phyloP scores from a whole-genome alignment of 768 basidiomycete genomes.

The Suillus lakei region DNA sequence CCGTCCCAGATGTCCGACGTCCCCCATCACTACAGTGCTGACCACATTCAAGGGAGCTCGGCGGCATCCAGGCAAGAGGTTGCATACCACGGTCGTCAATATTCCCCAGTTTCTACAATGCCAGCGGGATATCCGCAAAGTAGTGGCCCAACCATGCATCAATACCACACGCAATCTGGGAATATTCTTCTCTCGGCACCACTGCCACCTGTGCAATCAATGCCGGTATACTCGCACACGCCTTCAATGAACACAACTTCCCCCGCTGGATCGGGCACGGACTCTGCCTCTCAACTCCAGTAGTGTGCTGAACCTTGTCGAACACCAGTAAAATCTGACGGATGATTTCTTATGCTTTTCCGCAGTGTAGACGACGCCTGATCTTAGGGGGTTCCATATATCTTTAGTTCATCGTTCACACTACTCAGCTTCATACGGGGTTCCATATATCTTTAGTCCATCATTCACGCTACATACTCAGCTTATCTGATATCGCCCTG shows the following conservation, averaged over 20 bases:
- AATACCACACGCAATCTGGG: constrained; percentile 34
- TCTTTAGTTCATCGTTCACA: neutral
- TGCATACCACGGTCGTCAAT: constrained; percentile 24
- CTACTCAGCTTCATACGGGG: neutral
- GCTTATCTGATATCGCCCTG: neutral
- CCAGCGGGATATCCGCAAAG: constrained; percentile 30
- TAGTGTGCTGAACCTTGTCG: constrained; percentile 21
- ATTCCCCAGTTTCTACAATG: constrained; percentile 33
- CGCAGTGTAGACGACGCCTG: neutral
- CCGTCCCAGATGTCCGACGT: constrained; percentile 34
- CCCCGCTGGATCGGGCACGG: constrained; percentile 30
- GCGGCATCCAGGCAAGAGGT: constrained; percentile 26
- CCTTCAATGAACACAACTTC: constrained; percentile 28
- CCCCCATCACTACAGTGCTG: constrained; percentile 33
- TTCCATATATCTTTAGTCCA: neutral
- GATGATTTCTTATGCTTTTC: neutral
- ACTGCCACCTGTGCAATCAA: constrained; percentile 27
- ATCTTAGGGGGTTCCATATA: neutral
- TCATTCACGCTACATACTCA: neutral
- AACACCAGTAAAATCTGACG: neutral
- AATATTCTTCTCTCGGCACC: constrained; percentile 13
- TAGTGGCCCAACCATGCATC: constrained; percentile 18
- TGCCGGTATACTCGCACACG: constrained; percentile 30
- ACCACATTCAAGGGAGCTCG: constrained; percentile 25
- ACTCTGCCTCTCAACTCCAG: constrained; percentile 27